Percentiles rank a stretch among this genome's conserved stretches.
Conservation (phyloP, 805 yeast genomes). For the Ogataea trehaloabstinens region DNA sequence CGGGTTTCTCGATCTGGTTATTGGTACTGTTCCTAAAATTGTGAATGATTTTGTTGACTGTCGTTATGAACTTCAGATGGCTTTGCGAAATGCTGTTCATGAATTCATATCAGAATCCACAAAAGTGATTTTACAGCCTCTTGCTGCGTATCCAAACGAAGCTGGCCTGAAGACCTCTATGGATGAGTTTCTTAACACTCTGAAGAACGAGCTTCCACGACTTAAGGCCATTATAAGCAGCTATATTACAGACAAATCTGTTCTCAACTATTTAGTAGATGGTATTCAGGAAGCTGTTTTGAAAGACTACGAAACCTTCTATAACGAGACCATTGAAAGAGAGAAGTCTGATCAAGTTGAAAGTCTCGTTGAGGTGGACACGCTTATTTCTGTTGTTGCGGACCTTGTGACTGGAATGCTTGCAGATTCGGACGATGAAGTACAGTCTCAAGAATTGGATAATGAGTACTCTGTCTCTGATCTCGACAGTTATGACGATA, state of each 20-base stretch:
- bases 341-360: constrained; percentile 35
- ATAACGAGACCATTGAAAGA: constrained; percentile 29
- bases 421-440: constrained; percentile 17
- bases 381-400: constrained; percentile 42
- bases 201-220: constrained; percentile 56
- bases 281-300: constrained; percentile 63
- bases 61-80: constrained; percentile 65
- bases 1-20: constrained; percentile 22
- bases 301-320: constrained; percentile 55
- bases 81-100: constrained; percentile 67
- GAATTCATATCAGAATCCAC: constrained; percentile 63
- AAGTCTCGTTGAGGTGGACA: constrained; percentile 63
- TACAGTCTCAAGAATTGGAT: constrained; percentile 14
- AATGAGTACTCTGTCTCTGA: constrained; percentile 8
- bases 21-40: constrained; percentile 74
- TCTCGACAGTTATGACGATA: constrained; percentile 12
- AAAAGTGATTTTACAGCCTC: constrained; percentile 46
- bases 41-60: constrained; percentile 82
- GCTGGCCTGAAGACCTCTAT: constrained; percentile 14
- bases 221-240: constrained; percentile 47
- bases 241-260: constrained; percentile 57
- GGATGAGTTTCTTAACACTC: constrained; percentile 43
- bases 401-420: constrained; percentile 33
- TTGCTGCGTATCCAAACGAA: constrained; percentile 22
- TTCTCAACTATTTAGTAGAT: constrained; percentile 53